Conservation (phyloP, 176 grass and related monocot species). For the Oryza meridionalis region DNA sequence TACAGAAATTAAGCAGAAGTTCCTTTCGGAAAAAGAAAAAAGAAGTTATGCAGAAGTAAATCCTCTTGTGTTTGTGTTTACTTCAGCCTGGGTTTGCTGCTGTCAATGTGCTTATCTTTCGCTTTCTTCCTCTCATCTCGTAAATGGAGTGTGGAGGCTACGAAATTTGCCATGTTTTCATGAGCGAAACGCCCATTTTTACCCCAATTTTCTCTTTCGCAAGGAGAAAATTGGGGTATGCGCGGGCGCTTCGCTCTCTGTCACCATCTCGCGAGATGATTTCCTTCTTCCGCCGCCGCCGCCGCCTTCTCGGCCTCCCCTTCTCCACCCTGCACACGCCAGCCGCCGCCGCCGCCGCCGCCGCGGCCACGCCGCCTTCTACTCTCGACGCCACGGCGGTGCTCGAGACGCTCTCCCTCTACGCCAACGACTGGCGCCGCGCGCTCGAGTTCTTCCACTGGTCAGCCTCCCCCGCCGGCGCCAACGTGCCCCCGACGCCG, state of each 20-base stretch:
- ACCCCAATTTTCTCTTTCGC: no score
- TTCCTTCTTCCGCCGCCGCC: constrained; percentile 28
- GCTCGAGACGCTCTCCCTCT: constrained; percentile 72
- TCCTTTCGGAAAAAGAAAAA: no score
- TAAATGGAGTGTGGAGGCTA: not conserved
- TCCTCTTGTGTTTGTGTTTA: not conserved
- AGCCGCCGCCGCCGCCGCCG: not conserved
- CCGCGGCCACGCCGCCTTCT: not conserved
- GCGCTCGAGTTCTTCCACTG: constrained; percentile 92
- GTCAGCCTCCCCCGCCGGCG: constrained; percentile 51
- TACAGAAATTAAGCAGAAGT: constrained; percentile 38
- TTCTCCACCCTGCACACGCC: constrained; percentile 31
- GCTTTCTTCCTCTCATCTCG: not conserved
- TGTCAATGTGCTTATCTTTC: not conserved
- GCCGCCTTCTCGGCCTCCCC: not conserved
- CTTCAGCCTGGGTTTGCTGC: not conserved
- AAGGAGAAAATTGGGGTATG: no score
- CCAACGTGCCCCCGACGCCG: constrained; percentile 50
- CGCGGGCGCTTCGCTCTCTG: not conserved
- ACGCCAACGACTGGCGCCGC: constrained; percentile 80
- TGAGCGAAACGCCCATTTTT: not conserved
- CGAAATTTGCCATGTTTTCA: not conserved
- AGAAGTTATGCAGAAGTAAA: constrained; percentile 37
- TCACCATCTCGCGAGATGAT: constrained; percentile 35
- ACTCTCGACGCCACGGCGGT: constrained; percentile 54